A percentile compares a stretch with the other conserved stretches of the same genome.
Evolutionary conservation across 192 early-diverging fungal species (phyloP).

Genomic region (Mortierella alpina): DNA sequence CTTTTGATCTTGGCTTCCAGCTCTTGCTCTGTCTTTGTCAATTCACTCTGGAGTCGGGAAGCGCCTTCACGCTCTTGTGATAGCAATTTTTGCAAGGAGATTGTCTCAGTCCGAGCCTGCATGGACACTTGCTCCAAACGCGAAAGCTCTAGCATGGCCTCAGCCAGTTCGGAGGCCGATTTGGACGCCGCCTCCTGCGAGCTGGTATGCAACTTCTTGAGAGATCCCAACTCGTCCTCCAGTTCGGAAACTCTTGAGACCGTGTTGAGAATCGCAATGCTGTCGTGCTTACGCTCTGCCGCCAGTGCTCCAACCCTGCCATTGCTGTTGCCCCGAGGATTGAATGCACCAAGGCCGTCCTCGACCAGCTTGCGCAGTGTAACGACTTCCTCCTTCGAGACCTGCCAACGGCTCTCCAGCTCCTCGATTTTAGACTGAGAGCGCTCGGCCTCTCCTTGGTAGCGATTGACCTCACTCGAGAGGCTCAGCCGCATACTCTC

Average conservation of each 20-base stretch:
- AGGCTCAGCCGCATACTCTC: slow-evolving; percentile 49
- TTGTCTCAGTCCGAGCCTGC: slow-evolving; percentile 57
- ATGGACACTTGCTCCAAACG: slow-evolving; percentile 60
- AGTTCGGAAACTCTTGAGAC: slow-evolving; percentile 46
- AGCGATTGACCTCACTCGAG: slow-evolving; percentile 46
- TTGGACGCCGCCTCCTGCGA: slow-evolving; percentile 37
- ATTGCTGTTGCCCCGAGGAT: slow-evolving; percentile 16
- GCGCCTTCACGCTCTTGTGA: slow-evolving; percentile 57
- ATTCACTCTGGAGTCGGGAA: slow-evolving; percentile 35
- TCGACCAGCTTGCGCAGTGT: slow-evolving; percentile 55
- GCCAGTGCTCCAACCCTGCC: not conserved
- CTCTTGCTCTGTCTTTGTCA: slow-evolving; percentile 54
- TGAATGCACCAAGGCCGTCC: slow-evolving; percentile 55
- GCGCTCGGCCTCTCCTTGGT: slow-evolving; percentile 52
- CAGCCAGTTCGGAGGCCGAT: slow-evolving; percentile 52
- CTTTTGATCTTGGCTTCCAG: slow-evolving; percentile 54
- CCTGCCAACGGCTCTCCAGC: slow-evolving; percentile 44
- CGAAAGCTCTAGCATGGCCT: slow-evolving; percentile 57
- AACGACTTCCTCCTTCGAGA: slow-evolving; percentile 55
- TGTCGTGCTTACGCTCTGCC: slow-evolving; percentile 39
- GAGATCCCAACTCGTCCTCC: slow-evolving; percentile 49
- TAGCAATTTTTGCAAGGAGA: slow-evolving; percentile 53
- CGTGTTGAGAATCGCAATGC: slow-evolving; percentile 45
- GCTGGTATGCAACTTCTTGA: slow-evolving; percentile 41
- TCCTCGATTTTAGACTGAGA: slow-evolving; percentile 53